Conservation (phyloP, 768 basidiomycete genomes). For the Hygrophorus pudorinus region DNA sequence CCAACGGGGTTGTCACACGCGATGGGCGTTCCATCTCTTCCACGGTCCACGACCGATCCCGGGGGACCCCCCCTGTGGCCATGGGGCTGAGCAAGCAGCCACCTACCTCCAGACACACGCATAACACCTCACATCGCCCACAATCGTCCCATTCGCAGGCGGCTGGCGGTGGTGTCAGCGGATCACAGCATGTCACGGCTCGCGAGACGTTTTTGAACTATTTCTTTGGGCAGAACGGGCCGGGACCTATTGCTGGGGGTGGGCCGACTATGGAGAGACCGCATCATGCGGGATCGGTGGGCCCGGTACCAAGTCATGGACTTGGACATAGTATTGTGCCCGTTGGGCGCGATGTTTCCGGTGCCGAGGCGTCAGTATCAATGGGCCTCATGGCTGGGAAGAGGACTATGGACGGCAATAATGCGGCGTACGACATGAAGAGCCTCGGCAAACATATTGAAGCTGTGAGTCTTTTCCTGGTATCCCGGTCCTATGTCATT, state of each 20-base stretch:
- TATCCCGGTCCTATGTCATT: no score
- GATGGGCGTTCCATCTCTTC: slow-evolving; percentile 67
- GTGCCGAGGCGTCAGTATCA: slow-evolving; percentile 36
- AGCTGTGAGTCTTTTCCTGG: slow-evolving; percentile 55
- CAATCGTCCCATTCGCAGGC: slow-evolving; percentile 2
- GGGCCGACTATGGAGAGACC: slow-evolving; percentile 37
- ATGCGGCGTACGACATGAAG: slow-evolving; percentile 96
- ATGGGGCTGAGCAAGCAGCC: slow-evolving; percentile 18
- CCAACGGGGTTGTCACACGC: slow-evolving; percentile 45
- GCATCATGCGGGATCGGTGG: slow-evolving; percentile 12
- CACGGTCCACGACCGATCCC: slow-evolving; percentile 65
- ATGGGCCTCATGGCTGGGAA: slow-evolving; percentile 61
- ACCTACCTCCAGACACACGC: slow-evolving; percentile 14
- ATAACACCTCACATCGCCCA: slow-evolving; percentile 10
- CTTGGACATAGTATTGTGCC: slow-evolving; percentile 27
- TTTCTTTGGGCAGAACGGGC: slow-evolving; percentile 90
- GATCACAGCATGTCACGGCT: slow-evolving; percentile 37
- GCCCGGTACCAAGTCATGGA: slow-evolving; percentile 12
- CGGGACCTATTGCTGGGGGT: slow-evolving; percentile 50
- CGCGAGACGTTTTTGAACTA: slow-evolving; percentile 94
- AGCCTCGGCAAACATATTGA: slow-evolving; percentile 96
- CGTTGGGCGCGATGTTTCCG: slow-evolving; percentile 58
- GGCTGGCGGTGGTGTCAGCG: slow-evolving; percentile 3
- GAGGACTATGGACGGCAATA: slow-evolving; percentile 59
- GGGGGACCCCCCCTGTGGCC: slow-evolving; percentile 27